These are phyloP conservation scores for Sarcodon sp. DNA, from an alignment of 768 basidiomycete species.

Conservation along the genomic window DNA sequence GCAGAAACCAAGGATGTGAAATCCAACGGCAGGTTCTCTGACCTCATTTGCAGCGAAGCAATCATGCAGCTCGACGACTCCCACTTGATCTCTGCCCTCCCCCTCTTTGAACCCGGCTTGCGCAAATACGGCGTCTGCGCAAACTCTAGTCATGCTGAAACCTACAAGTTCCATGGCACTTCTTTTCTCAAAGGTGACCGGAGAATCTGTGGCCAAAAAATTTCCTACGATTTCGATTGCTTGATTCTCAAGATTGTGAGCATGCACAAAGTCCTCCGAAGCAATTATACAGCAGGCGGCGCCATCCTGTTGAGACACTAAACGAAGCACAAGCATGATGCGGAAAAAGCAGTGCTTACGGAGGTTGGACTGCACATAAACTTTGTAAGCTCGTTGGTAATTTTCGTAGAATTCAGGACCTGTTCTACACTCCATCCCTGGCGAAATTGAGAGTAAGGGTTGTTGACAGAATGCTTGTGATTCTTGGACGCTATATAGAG, in stretches of 20 bases:
- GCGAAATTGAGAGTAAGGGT: slow-evolving; percentile 80
- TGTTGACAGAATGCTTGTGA: slow-evolving; percentile 69
- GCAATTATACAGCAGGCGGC: slow-evolving; percentile 69
- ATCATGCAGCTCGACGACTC: slow-evolving; percentile 80
- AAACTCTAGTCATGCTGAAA: slow-evolving; percentile 59
- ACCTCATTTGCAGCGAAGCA: slow-evolving; percentile 81
- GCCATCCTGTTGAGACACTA: slow-evolving; percentile 36
- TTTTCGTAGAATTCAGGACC: slow-evolving; percentile 50
- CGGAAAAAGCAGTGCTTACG: slow-evolving; percentile 19
- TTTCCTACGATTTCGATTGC: slow-evolving; percentile 72
- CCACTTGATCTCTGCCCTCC: slow-evolving; percentile 56
- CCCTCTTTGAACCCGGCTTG: slow-evolving; percentile 58
- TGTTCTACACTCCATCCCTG: slow-evolving; percentile 68
- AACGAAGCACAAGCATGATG: not conserved
- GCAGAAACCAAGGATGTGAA: not conserved
- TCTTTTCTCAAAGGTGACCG: slow-evolving; percentile 47
- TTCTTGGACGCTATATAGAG: slow-evolving; percentile 57
- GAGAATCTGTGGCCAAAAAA: slow-evolving; percentile 52
- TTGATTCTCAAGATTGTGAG: slow-evolving; percentile 67
- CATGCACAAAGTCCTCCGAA: slow-evolving; percentile 66
- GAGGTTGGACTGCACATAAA: slow-evolving; percentile 86
- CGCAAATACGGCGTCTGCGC: slow-evolving; percentile 56
- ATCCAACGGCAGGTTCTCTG: slow-evolving; percentile 3
- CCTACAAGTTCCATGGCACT: slow-evolving; percentile 79
- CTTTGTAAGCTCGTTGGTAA: slow-evolving; percentile 65